phyloP scores from a whole-genome alignment of 169 alveolate species.

The Fabrea salina region DNA sequence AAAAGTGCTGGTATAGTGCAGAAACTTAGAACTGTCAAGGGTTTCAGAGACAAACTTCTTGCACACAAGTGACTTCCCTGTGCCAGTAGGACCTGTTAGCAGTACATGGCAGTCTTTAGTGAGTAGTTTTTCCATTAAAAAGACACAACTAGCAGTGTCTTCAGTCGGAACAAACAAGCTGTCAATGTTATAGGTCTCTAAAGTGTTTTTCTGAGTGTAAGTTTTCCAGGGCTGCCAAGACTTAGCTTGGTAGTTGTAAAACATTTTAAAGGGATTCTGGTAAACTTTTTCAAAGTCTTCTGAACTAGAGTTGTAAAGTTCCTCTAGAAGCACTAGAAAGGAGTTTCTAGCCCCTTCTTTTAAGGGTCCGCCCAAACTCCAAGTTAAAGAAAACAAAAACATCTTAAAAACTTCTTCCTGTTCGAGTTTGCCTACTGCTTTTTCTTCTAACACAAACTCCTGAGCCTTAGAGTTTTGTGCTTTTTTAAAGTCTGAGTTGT shows the following conservation, averaged over 20 bases:
- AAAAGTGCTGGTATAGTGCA: conserved; percentile 76
- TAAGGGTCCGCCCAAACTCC: conserved; percentile 9
- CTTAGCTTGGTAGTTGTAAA: background rate
- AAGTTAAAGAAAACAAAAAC: background rate
- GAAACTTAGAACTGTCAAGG: conserved; percentile 59
- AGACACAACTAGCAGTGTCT: background rate
- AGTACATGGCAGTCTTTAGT: background rate
- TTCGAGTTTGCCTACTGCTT: background rate
- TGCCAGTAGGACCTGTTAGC: conserved; percentile 71
- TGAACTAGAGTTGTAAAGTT: background rate
- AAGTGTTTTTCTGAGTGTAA: background rate
- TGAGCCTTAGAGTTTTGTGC: background rate
- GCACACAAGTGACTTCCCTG: conserved; percentile 85
- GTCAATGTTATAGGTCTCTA: background rate
- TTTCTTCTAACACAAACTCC: background rate
- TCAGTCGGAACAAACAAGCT: conserved; percentile 13
- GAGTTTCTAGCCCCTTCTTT: background rate
- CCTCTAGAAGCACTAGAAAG: background rate
- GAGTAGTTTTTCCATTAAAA: background rate
- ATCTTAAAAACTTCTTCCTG: background rate
- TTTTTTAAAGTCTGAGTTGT: conserved; percentile 6
- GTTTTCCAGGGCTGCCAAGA: background rate
- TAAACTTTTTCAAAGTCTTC: conserved; percentile 68
- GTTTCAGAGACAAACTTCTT: conserved; percentile 64
- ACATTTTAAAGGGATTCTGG: conserved; percentile 12